Base-by-base conservation (phyloP, 2,329 filamentous ascomycete genomes). In the Diaporthe nobilis region DNA sequence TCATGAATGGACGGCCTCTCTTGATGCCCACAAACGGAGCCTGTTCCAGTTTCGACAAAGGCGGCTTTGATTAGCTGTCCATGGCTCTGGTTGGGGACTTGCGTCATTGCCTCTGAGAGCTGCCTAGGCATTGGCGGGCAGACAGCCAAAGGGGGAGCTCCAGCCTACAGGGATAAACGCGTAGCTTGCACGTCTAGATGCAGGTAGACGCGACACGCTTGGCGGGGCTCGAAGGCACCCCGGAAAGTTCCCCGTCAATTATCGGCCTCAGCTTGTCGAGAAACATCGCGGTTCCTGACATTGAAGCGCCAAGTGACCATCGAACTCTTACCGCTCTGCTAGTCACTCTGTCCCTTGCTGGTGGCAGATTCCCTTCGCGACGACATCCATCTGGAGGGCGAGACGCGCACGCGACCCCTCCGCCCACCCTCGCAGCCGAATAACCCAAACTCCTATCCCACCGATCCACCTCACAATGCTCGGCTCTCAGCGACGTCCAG, bases 1-100 rank as follows among this genome's bases (percentile, higher is more conserved):
- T 68, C 51, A 67, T 75, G 61, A 58, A 75, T 51, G 49, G 31
- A 72, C 37, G 71, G 28, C 47, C 25, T 49, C 22, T 34, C 55
- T 72, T 34, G 39, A 25, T 31, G 55, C 15, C 20, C 58, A 22
- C 25, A 57, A 31, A 7, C 61, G 17, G 28, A 44, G 25, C 61
- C 65, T 70, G 65, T 70, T 55, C 15, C 49, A 28, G 49, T 28
- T 17, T 55, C 65, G 9, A 70, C 65, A 70, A 70, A 68, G 63
- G 49, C 65, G 22, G 31, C 65, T 68, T 53, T 68, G 65, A 68
- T 68, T 68, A 68, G 65, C 65, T 68, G 31, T 9, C 39, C 39
- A 25, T 25, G 51, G 65, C n/a, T 34, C 8, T n/a, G 22, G 20
- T 31, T 70, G 47, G 65, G 7, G 31, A 20, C 6, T 53, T 25